Evolutionary conservation across 176 grass and related monocot genomes (phyloP).

Genomic region (Oryza meyeriana): DNA sequence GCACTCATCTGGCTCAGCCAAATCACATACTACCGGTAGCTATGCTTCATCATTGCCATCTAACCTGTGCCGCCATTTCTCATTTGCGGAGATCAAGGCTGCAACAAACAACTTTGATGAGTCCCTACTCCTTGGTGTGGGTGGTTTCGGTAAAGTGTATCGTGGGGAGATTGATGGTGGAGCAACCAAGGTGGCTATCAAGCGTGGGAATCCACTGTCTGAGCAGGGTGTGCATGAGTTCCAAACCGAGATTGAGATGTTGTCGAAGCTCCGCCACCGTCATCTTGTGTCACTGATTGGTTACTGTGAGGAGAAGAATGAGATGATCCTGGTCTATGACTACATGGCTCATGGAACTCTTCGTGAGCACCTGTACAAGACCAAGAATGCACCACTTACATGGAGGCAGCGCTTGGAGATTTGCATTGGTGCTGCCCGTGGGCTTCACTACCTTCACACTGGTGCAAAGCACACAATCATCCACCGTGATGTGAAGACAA

Average conservation of each 20-base stretch:
- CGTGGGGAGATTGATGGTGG: conserved; percentile 69
- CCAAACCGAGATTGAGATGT: conserved; percentile 92
- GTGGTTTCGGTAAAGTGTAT: conserved; percentile 94
- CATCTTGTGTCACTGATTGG: conserved; percentile 94
- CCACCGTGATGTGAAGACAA: conserved; percentile 98
- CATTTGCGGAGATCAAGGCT: conserved; percentile 76
- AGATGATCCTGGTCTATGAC: conserved; percentile 93
- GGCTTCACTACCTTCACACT: conserved; percentile 93
- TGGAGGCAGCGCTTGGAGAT: conserved; percentile 93
- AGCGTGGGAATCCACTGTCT: conserved; percentile 82
- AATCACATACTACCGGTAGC: conserved; percentile 75
- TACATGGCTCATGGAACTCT: conserved; percentile 94
- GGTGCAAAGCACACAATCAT: conserved; percentile 96
- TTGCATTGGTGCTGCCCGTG: conserved; percentile 88
- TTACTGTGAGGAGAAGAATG: conserved; percentile 89
- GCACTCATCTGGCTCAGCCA: conserved; percentile 59
- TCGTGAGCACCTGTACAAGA: conserved; percentile 92
- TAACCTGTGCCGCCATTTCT: conserved; percentile 89
- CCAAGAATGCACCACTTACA: conserved; percentile 77
- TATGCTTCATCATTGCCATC: conserved; percentile 80
- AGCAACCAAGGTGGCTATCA: conserved; percentile 86
- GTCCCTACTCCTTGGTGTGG: conserved; percentile 77
- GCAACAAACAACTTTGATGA: conserved; percentile 91
- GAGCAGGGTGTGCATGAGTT: conserved; percentile 95
- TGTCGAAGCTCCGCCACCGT: conserved; percentile 88